Percentiles rank a stretch among this genome's conserved stretches.
Conservation (phyloP, 768 basidiomycete species). For the Cystofilobasidium ferigula region DNA sequence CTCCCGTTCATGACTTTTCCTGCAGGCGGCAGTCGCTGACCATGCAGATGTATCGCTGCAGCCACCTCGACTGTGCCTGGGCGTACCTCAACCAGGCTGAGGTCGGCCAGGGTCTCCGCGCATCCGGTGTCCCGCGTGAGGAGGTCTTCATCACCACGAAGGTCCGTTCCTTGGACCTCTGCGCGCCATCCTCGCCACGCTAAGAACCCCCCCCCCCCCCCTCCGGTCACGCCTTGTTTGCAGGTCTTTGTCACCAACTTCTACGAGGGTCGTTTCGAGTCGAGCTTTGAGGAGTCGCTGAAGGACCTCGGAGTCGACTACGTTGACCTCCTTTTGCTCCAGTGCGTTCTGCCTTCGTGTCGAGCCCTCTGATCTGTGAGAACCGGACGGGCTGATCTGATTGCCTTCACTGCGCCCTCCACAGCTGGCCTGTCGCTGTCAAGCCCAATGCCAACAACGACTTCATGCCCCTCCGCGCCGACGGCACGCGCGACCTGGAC, state of each 20-base stretch:
- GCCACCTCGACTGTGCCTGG: constrained; percentile 3
- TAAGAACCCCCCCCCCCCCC: too few species aligned
- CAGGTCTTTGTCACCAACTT: constrained; percentile 35
- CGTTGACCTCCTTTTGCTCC: constrained; percentile 49
- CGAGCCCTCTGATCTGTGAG: background rate
- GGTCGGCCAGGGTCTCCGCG: constrained; percentile 69
- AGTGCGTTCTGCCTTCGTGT: constrained; percentile 9
- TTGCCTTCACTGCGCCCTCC: background rate
- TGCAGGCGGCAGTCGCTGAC: background rate
- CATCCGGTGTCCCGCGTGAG: constrained; percentile 58
- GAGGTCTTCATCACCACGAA: constrained; percentile 64
- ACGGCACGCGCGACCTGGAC: constrained; percentile 29
- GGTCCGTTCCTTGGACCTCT: constrained; percentile 34
- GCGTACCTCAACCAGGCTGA: constrained; percentile 56
- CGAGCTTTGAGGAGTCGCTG: constrained; percentile 60
- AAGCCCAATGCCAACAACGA: constrained; percentile 10
- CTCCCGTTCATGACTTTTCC: constrained; percentile 53
- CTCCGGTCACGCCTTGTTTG: background rate
- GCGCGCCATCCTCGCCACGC: background rate
- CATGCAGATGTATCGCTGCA: constrained; percentile 3
- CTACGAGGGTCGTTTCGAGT: constrained; percentile 50
- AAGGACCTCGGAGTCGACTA: constrained; percentile 59
- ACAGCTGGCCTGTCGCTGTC: constrained; percentile 13
- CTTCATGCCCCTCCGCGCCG: constrained; percentile 16
- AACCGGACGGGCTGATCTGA: background rate